A percentile compares a stretch with the other conserved stretches of the same genome.
phyloP scores from a whole-genome alignment of 2,329 filamentous ascomycete genomes.

The Penicillium hesseltinei region DNA sequence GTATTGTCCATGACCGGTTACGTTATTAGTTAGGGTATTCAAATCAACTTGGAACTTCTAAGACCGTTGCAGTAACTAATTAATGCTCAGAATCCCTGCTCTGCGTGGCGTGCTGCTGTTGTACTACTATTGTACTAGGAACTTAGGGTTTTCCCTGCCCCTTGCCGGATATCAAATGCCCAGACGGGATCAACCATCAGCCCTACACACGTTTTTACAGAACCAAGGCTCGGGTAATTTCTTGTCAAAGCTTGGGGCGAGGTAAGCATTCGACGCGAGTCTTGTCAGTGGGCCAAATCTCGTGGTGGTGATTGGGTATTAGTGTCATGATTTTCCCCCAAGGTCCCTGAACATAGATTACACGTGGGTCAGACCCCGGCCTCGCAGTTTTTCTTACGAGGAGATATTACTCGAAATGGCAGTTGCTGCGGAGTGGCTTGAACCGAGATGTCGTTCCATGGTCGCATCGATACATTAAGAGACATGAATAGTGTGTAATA shows the following conservation, averaged over 20 bases:
- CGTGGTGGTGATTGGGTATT: conserved; percentile 13
- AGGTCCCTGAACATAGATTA: conserved; percentile 20
- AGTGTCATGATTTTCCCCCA: conserved; percentile 14
- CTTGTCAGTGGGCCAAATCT: conserved; percentile 3
- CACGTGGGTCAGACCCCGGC: conserved; percentile 7
- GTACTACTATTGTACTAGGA: neutral
- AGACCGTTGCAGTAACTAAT: no score
- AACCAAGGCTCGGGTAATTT: neutral
- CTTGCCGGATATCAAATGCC: neutral
- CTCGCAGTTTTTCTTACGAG: neutral
- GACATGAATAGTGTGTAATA: neutral
- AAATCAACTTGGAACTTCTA: accelerated
- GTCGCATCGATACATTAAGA: neutral
- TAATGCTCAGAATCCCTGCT: neutral
- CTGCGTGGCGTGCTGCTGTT: neutral
- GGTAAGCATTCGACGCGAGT: conserved; percentile 2
- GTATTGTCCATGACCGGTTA: neutral
- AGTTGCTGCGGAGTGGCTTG: neutral
- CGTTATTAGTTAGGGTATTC: neutral
- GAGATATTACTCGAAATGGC: neutral
- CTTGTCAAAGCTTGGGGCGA: conserved; percentile 7
- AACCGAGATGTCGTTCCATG: neutral
- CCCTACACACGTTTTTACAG: neutral
- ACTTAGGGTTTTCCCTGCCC: neutral
- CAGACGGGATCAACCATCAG: neutral